Evolutionary conservation across 495 filamentous ascomycete genomes (phyloP), one percentile per base, ranked within the genome.

Genomic region (Amorphotheca resinae): DNA sequence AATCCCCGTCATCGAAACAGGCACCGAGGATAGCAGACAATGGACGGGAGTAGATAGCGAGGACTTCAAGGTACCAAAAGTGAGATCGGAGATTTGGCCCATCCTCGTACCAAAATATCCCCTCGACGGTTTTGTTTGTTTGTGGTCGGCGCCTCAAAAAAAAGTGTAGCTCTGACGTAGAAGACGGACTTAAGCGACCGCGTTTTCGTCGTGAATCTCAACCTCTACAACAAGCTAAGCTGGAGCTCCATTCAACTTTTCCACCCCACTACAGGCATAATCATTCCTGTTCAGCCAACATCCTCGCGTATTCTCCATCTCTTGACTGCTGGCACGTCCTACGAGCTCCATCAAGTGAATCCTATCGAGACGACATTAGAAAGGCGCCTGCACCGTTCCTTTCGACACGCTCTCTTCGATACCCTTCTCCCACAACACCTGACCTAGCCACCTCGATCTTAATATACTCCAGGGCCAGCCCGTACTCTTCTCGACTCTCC

Each of bases 331-430:
- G 44, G 45, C 21, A 33, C 25, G 6, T 12, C 32, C 21, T 33
- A 38, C 39, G 22, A 51, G 48, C 41, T 47, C 35, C 14, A 22
- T 22, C 16, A 39, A 49, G 17, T 22, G 42, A 17, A 30, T 37
- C 15, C 16, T 16, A 44, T 31, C 40, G 38, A 46, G 33, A 32
- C 11, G 49, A 51, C 44, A 48, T 38, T 42, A 26, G 45, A 51
- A 41, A 38, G 41, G 48, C 52, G 52, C 52, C 52, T 55, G 52
- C 52, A 55, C 52, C 52, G 52, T 49, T 46, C 52, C 48, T 46
- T 44, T 51, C 45, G 37, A 55, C 45, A 51, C 49, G 42, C 52
- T 55, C 49, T 49, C 49, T 52, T 49, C 49, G 42, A 31, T 14
- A 11, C 23, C 15, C 28, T 22, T 33, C 22, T 42, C 15, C 41